These are phyloP conservation scores for Rhynchosporium graminicola DNA, from an alignment of 2,329 filamentous ascomycete genomes.

Conservation along the genomic window DNA sequence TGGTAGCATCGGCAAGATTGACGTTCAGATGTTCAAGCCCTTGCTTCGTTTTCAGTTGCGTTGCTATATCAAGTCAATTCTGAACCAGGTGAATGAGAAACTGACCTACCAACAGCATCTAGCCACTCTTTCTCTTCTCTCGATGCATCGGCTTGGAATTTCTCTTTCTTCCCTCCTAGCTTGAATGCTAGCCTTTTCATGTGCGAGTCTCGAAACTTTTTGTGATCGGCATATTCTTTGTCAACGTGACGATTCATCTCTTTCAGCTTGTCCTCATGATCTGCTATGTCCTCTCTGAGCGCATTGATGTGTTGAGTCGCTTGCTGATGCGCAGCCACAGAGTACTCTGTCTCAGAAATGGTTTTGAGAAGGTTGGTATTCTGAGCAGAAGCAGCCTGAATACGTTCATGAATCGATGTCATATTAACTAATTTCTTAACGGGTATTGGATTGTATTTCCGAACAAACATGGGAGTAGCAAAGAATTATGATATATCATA, in stretches of 20 bases:
- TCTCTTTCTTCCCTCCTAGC: constrained; percentile 50
- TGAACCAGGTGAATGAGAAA: too few relatives aligned
- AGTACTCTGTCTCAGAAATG: constrained; percentile 53
- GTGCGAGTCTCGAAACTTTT: constrained; percentile 54
- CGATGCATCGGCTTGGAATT: constrained; percentile 50
- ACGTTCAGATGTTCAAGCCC: constrained; percentile 44
- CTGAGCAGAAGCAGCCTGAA: constrained; percentile 44
- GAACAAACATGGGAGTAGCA: neutral
- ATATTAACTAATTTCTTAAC: neutral
- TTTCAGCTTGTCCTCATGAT: constrained; percentile 44
- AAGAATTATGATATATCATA: neutral
- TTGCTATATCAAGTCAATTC: constrained; percentile 33
- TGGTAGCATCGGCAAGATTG: constrained; percentile 46
- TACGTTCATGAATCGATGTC: constrained; percentile 36
- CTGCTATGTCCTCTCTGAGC: constrained; percentile 46
- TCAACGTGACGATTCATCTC: constrained; percentile 45
- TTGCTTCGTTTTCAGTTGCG: constrained; percentile 49
- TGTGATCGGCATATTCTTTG: constrained; percentile 53
- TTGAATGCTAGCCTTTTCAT: constrained; percentile 55
- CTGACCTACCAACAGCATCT: constrained; percentile 45
- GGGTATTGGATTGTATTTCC: neutral
- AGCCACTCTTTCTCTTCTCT: constrained; percentile 59
- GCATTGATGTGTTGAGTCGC: constrained; percentile 49
- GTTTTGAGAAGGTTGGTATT: constrained; percentile 49
- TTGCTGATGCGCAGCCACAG: constrained; percentile 47